These are phyloP conservation scores for Inga oerstediana DNA, from an alignment of 306 rosid species.

Conservation along the genomic window DNA sequence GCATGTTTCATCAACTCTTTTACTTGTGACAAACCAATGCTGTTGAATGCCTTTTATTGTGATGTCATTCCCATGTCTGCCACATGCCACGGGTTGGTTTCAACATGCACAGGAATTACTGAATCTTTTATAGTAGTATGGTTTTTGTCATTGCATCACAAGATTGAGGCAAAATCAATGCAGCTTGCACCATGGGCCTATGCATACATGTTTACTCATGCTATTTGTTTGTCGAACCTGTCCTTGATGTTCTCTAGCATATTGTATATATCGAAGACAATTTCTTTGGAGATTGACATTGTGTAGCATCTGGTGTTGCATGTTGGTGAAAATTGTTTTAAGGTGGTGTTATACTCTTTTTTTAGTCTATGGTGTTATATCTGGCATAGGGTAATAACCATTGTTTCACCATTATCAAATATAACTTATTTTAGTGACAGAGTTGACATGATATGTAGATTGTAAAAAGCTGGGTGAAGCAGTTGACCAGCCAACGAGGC, in stretches of 20 bases:
- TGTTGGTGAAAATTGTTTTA: constrained; percentile 18
- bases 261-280: constrained; percentile 8
- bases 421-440: constrained; percentile 26
- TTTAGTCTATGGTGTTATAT: constrained; percentile 9
- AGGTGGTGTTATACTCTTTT: not conserved
- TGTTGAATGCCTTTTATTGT: not conserved
- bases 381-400: constrained; percentile 5
- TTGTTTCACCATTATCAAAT: constrained; percentile 13
- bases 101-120: not conserved
- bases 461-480: constrained; percentile 94
- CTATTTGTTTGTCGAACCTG: not conserved
- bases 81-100: not conserved
- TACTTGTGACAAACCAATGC: too few relatives aligned
- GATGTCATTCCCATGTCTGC: not conserved
- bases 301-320: not conserved
- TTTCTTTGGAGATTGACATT: not conserved
- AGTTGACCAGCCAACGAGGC: constrained; percentile 80
- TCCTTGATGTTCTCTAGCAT: not conserved
- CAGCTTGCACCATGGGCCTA: not conserved
- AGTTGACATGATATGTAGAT: constrained; percentile 54
- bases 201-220: not conserved
- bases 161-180: not conserved
- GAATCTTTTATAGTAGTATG: not conserved
- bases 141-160: not conserved
- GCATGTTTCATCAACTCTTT: not conserved